Percentiles rank a stretch among this genome's conserved stretches.
Conservation (phyloP, 495 filamentous ascomycete genomes). For the Paragyromitra xinjiangensis region DNA sequence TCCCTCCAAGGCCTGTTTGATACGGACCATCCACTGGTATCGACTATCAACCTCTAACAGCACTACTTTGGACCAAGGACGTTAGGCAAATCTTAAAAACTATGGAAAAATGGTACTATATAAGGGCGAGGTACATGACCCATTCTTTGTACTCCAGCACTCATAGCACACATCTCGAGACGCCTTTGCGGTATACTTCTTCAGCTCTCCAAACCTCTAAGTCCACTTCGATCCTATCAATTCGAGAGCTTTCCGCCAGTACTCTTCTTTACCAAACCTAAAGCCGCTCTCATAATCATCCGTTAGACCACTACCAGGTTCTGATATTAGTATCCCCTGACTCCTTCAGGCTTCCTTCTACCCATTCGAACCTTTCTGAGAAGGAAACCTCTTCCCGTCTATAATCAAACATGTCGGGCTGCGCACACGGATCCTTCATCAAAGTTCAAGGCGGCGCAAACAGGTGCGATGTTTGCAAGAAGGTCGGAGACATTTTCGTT, state of each 20-base stretch:
- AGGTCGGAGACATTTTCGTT: slow-evolving; percentile 50
- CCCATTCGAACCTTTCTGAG: neutral
- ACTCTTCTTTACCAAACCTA: neutral
- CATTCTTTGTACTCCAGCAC: neutral
- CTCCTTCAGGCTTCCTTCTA: neutral
- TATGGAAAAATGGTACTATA: slow-evolving; percentile 35
- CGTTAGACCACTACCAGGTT: neutral
- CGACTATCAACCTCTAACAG: slow-evolving; percentile 33
- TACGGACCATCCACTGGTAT: slow-evolving; percentile 24
- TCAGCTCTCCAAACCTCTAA: neutral
- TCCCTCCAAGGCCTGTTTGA: slow-evolving; percentile 17
- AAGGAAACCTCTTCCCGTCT: neutral
- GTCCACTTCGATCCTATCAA: neutral
- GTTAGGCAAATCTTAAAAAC: slow-evolving; percentile 14
- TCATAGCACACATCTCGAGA: slow-evolving; percentile 15
- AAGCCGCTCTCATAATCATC: neutral
- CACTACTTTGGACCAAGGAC: slow-evolving; percentile 7
- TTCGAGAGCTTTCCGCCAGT: neutral
- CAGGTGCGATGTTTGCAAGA: slow-evolving; percentile 51
- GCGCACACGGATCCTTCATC: slow-evolving; percentile 45
- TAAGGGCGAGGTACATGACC: slow-evolving; percentile 30
- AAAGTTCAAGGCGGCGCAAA: slow-evolving; percentile 48
- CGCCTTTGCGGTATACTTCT: neutral
- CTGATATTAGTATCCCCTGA: neutral
- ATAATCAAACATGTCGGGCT: slow-evolving; percentile 46